Conservation (phyloP, 805 yeast species). For the Saccharomycopsis javanensis region DNA sequence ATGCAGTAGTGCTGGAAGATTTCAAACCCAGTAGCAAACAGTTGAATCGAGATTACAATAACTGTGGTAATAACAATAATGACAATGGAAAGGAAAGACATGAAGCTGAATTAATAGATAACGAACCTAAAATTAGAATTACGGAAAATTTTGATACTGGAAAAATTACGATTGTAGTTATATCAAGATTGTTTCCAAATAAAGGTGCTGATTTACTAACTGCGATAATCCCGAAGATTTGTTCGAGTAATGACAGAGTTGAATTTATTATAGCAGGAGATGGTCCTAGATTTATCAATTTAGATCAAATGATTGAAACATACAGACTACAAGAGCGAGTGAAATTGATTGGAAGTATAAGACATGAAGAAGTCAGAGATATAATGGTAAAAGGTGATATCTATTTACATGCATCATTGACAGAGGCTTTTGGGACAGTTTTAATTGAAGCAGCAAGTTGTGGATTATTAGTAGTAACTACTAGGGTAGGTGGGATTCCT, state of each 20-base stretch:
- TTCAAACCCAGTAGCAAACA: constrained; percentile 42
- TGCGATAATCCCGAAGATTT: constrained; percentile 77
- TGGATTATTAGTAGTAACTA: constrained; percentile 86
- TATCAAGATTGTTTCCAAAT: constrained; percentile 87
- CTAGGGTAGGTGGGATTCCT: constrained; percentile 95
- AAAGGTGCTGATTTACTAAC: constrained; percentile 89
- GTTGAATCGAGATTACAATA: neutral
- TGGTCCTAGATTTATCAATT: constrained; percentile 89
- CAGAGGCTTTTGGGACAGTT: constrained; percentile 97
- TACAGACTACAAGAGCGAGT: constrained; percentile 82
- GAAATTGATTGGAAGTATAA: constrained; percentile 71
- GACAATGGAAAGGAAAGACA: neutral
- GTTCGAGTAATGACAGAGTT: constrained; percentile 51
- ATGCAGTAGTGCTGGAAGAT: constrained; percentile 82
- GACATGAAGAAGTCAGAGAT: constrained; percentile 88
- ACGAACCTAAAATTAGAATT: neutral
- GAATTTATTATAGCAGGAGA: constrained; percentile 88
- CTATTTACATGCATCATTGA: constrained; percentile 83
- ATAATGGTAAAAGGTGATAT: constrained; percentile 92
- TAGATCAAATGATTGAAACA: constrained; percentile 91
- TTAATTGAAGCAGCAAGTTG: constrained; percentile 96
- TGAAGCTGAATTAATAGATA: no score
- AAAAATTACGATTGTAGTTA: constrained; percentile 73
- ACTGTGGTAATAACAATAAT: neutral
- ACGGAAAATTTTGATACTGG: neutral